Conservation (phyloP, 306 rosid species). For the Cercis canadensis region DNA sequence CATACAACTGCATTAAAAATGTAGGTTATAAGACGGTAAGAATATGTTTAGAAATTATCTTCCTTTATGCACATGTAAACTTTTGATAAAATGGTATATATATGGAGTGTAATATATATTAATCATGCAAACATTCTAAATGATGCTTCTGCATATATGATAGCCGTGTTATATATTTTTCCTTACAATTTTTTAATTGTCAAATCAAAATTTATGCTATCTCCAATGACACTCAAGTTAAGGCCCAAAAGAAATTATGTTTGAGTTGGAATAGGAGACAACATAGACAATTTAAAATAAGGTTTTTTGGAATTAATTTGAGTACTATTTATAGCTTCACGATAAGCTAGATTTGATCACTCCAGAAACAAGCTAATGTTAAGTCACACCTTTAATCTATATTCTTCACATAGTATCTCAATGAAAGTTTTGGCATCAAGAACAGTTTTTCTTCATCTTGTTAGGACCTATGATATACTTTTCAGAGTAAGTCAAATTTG, state of each 20-base stretch:
- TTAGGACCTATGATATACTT: conserved; percentile 7
- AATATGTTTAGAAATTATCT: conserved; percentile 11
- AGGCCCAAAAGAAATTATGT: no score
- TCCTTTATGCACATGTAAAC: conserved; percentile 2
- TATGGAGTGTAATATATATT: not conserved
- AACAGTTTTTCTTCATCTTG: conserved; percentile 3
- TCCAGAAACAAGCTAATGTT: not conserved
- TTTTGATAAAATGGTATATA: not conserved
- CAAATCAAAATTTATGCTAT: no score
- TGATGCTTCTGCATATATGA: not conserved
- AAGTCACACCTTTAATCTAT: not conserved
- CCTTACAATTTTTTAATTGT: no score
- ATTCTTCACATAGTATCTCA: not conserved
- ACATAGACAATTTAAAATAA: no score
- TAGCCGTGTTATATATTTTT: no score
- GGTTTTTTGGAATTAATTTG: not conserved
- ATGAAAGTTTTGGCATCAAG: not conserved
- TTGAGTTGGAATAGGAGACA: no score
- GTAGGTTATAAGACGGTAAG: conserved; percentile 2
- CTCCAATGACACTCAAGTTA: no score
- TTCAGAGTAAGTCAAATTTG: not conserved
- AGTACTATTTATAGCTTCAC: conserved; percentile 9
- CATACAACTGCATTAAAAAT: conserved; percentile 15
- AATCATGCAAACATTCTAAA: conserved; percentile 1
- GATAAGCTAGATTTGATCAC: not conserved